Base-by-base conservation (phyloP, 2,329 filamentous ascomycete genomes). In the Nothophoma quercina region DNA sequence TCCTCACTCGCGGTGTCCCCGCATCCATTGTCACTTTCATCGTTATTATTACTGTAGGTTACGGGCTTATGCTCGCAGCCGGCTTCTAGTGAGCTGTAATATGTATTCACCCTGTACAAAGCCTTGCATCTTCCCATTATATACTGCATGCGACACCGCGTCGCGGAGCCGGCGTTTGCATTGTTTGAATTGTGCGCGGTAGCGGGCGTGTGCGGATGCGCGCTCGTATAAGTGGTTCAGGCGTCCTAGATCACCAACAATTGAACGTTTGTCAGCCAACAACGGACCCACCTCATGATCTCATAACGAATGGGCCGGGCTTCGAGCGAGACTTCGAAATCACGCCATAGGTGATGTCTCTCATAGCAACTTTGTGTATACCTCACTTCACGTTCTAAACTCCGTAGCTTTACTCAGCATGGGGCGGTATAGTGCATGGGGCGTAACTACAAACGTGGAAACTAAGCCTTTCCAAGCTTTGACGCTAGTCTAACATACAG, bases 1-100 rank as follows among this genome's bases (percentile, higher is more conserved):
- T 99, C 75, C 88, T 99, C 68, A 96, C 89, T 43, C 82, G 93
- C n/a, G 95, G 95, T 68, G 85, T 99, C 29, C 93, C 95, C 1
- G 88, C 89, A 69, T 96, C 90, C 74, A 72, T 98, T 28, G 80
- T 97, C 47, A 88, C 92, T 0, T 88, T 96, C 63, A 74, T 82
- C 0, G 90, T 99, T 8, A 88, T 97, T 33, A 83, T 98, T 22
- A 93, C 91, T 0, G 78, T 99, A 33, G 96, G 95, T 0, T 99
- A 97, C 75, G 91, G 88, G 2, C 81, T 96, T 59, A 97, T 98
- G 92, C 81, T 88, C 59, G 80, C 91, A 41, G 87, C 84, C 9
- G 87, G 87, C 1, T 80, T 91, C 43, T 88, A 78, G 36, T 21
- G 10, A 10, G 21, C 23, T 23, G 7, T n/a, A 15, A 8, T 16